phyloP scores from a whole-genome alignment of 2,329 filamentous ascomycete species.

The Aspergillus novoparasiticus region DNA sequence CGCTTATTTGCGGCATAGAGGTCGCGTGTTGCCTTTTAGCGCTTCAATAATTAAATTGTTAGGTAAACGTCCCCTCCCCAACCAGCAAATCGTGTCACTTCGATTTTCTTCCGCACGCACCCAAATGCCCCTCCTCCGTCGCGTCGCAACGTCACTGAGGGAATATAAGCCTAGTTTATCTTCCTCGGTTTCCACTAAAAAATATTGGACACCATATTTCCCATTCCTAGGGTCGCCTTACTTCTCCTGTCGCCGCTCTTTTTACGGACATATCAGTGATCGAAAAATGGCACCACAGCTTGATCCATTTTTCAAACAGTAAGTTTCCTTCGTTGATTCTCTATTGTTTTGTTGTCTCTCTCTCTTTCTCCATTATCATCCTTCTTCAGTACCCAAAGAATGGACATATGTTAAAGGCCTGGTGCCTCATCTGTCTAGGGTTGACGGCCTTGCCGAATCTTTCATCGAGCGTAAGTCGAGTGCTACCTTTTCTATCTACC shows the following conservation, averaged over 20 bases:
- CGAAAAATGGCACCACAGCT: constrained; percentile 85
- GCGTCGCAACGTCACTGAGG: constrained; percentile 29
- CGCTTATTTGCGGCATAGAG: constrained; percentile 12
- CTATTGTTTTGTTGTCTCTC: background rate
- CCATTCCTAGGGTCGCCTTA: constrained; percentile 12
- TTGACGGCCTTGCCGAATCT: constrained; percentile 73
- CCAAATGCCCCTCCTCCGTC: constrained; percentile 39
- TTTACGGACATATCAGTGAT: constrained; percentile 50
- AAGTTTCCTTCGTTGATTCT: constrained; percentile 21
- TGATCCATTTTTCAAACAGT: constrained; percentile 87
- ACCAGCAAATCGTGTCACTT: constrained; percentile 16
- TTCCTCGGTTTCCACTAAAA: constrained; percentile 8
- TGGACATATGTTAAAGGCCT: constrained; percentile 8
- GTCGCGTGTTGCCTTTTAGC: constrained; percentile 3
- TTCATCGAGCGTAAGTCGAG: constrained; percentile 75
- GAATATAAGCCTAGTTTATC: constrained; percentile 17
- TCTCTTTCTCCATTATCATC: background rate
- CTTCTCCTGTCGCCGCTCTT: constrained; percentile 35
- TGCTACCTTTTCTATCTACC: constrained; percentile 12
- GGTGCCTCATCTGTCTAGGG: constrained; percentile 41
- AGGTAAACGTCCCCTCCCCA: constrained; percentile 15
- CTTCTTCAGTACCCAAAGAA: background rate
- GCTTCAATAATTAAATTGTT: constrained; percentile 5
- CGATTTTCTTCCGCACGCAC: constrained; percentile 16
- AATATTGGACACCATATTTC: constrained; percentile 8